Base-by-base conservation (phyloP, 2,329 filamentous ascomycete species). In the Bimuria novae-zelandiae region DNA sequence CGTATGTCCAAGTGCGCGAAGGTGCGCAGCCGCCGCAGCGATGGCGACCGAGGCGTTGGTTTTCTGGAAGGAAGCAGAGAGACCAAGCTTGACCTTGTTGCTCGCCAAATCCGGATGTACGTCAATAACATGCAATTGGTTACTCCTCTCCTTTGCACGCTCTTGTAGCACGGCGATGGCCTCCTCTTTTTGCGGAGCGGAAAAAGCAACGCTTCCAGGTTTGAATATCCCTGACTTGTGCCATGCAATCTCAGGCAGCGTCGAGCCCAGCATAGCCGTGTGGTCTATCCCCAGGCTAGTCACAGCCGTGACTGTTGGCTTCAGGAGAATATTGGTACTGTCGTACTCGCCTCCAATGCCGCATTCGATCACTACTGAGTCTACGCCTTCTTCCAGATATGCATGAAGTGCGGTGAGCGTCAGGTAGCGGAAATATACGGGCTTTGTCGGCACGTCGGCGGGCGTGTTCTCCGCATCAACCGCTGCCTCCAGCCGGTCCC, bases 321-420 rank as follows among this genome's bases (percentile, higher is more conserved):
- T 80, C 10, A 81, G 78, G 5, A 99, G 75, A 19, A 97, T 83
- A 67, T 97, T 97, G 8, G 94, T 99, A 23, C 89, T 89, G 68
- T 97, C 93, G 66, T 92, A 92, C 75, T 96, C 90, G 43, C 92
- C 94, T 14, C 94, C 94, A 58, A 97, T 95, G 0, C 94, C 94
- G 65, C 91, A 96, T 75, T 99, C 94, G 29, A 97, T 82, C 8
- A 97, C 85, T 0, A 91, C 92, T 16, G 85, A 85, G 57, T 87
- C 81, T 0, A 97, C 86, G 1, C 88, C 87, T 70, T 94, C 88
- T 42, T 80, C 74, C 22, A 95, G 68, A 63, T 96, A 99, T 1
- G 87, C 82, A 66, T 96, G 92, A 64, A 96, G 84, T 1, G 92
- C 92, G 77, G 97, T 83, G 32, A 99, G 80, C 0, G 93, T 97